Evolutionary conservation across 768 basidiomycete genomes (phyloP), one percentile per base, ranked within the genome.

Genomic region (Boletus tomentosulus): DNA sequence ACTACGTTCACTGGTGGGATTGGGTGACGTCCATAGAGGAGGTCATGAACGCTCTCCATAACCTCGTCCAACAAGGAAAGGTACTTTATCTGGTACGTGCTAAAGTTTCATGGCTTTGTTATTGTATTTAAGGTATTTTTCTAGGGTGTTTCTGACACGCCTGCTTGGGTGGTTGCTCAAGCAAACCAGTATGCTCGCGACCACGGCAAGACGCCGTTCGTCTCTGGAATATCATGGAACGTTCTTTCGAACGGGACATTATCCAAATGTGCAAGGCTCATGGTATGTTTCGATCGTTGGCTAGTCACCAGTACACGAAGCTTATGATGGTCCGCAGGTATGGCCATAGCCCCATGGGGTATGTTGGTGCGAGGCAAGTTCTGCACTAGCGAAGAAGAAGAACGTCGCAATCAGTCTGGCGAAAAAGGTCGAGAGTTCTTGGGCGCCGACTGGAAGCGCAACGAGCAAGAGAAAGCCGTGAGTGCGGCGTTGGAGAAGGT

Each of bases 21-120:
- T 73, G 65, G 53, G 60, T 65, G 13, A 74, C 72, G 7, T 67
- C 67, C 4, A 67, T 74, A 24, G 62, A 68, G 46, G 76, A 78
- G 53, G 50, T 75, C 25, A 72, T 74, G 75, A 67, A 66, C 24
- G 50, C 51, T 12, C 57, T 77, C 9, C 69, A 51, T 16, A 35
- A 15, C 16, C 43, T 44, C 25, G 24, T 44, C 9, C 45, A 46
- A 33, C 45, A 46, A 19, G 45, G 45, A 4, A 46, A 46, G 12
- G 45, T 46, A 3, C 45, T 46, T 22, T 46, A 46, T n/a, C 30
- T 46, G n/a, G 45, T 46, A 19, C 30, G 45, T 46, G 30, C 7
- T 9, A 4, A 42, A 28, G 2, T 37, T 16, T 37, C 15, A 8
- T 37, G 35, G 12, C 35, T 4, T 37, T 7, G 3, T 16, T 15